A percentile compares a stretch with the other conserved stretches of the same genome.
These are phyloP conservation scores for Keithomyces neogunnii DNA, from an alignment of 2,329 filamentous ascomycete genomes.

Conservation along the genomic window DNA sequence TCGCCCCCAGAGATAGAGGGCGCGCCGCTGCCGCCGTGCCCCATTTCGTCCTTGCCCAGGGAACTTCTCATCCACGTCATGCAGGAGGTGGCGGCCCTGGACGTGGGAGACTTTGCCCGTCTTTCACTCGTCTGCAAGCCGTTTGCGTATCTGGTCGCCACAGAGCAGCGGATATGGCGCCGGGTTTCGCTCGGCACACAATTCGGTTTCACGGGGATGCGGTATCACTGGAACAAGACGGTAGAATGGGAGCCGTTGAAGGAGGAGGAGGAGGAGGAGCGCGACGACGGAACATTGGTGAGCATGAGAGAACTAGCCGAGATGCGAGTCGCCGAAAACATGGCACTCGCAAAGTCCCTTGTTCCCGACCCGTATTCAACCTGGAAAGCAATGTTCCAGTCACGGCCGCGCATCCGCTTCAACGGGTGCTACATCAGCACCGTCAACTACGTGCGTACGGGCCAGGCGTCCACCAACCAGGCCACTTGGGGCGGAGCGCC, in stretches of 20 bases:
- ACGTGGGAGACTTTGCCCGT: conserved; percentile 69
- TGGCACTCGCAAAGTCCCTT: conserved; percentile 31
- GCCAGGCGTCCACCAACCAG: conserved; percentile 61
- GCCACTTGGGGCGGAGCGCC: conserved; percentile 66
- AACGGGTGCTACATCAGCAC: conserved; percentile 95
- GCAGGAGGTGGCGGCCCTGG: conserved; percentile 58
- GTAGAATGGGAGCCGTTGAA: conserved; percentile 41
- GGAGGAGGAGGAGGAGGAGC: conserved; percentile 13
- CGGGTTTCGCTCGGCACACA: conserved; percentile 60
- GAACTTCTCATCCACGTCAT: conserved; percentile 81
- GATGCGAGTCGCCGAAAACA: conserved; percentile 22
- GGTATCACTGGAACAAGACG: conserved; percentile 65
- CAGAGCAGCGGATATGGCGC: conserved; percentile 83
- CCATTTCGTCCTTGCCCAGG: conserved; percentile 67
- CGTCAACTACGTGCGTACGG: conserved; percentile 85
- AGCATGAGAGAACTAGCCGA: conserved; percentile 28
- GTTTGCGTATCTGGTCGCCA: conserved; percentile 74
- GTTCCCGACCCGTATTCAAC: conserved; percentile 36
- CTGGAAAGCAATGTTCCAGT: conserved; percentile 67
- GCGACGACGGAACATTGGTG: conserved; percentile 22
- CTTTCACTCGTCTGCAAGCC: conserved; percentile 77
- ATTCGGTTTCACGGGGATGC: conserved; percentile 77
- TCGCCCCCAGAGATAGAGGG: conserved; percentile 63
- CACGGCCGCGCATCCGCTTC: conserved; percentile 80
- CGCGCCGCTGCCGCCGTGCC: conserved; percentile 67